Conservation (phyloP, 1,139 yeast genomes). For the Nakaseomyces glabratus region DNA sequence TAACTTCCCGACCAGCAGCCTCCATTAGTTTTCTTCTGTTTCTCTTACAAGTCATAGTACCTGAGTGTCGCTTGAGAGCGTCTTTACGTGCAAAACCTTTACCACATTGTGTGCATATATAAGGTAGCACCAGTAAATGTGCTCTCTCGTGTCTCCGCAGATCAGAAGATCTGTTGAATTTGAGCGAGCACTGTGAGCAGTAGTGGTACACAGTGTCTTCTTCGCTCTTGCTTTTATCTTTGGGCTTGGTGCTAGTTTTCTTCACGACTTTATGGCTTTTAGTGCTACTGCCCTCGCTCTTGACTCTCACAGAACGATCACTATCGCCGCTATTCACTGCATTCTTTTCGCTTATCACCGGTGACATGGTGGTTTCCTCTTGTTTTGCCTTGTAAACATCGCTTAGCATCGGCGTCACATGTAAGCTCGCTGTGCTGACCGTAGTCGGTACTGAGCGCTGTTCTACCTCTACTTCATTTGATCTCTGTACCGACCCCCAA, state of each 20-base stretch:
- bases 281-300: too few relatives aligned
- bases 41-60: slow-evolving; percentile 63
- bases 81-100: slow-evolving; percentile 79
- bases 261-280: background rate
- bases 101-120: slow-evolving; percentile 66
- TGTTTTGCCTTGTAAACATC: too few relatives aligned
- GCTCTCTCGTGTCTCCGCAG: slow-evolving; percentile 29
- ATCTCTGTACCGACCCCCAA: too few relatives aligned
- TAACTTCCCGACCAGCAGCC: slow-evolving; percentile 24
- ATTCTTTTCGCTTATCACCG: too few relatives aligned
- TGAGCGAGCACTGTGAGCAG: slow-evolving; percentile 28
- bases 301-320: too few relatives aligned
- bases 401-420: too few relatives aligned
- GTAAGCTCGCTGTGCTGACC: too few relatives aligned
- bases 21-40: slow-evolving; percentile 44
- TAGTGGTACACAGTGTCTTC: slow-evolving; percentile 4
- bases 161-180: slow-evolving; percentile 26
- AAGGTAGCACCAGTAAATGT: slow-evolving; percentile 26
- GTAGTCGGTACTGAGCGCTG: too few relatives aligned
- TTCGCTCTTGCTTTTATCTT: slow-evolving; percentile 1
- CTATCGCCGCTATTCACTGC: too few relatives aligned
- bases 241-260: background rate
- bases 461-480: too few relatives aligned
- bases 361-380: too few relatives aligned
- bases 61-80: slow-evolving; percentile 65